Conservation (phyloP, 1,139 yeast species). For the Hemisphaericaspora lyxosophila region DNA sequence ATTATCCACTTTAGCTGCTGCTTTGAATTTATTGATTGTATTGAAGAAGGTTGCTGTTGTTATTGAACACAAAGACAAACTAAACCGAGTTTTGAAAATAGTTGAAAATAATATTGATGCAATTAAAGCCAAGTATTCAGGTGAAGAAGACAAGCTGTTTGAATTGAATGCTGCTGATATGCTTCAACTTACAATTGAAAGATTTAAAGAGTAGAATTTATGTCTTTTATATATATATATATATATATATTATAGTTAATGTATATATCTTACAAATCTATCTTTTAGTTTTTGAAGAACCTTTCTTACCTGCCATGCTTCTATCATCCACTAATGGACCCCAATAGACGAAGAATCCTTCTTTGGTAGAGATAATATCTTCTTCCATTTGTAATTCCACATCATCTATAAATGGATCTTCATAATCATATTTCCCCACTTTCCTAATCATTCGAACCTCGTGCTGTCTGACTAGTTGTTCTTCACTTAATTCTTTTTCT, state of each 20-base stretch:
- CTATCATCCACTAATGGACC: slow-evolving; percentile 84
- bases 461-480: slow-evolving; percentile 43
- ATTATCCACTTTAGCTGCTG: slow-evolving; percentile 50
- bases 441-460: slow-evolving; percentile 57
- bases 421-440: slow-evolving; percentile 86
- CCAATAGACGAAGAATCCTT: slow-evolving; percentile 94
- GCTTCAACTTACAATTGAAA: slow-evolving; percentile 41
- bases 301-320: slow-evolving; percentile 17
- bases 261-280: slow-evolving; percentile 3
- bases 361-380: slow-evolving; percentile 87
- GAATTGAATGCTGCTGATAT: slow-evolving; percentile 40
- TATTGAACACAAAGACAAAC: slow-evolving; percentile 18
- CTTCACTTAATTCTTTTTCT: slow-evolving; percentile 47
- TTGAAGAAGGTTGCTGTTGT: slow-evolving; percentile 29
- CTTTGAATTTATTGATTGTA: slow-evolving; percentile 54
- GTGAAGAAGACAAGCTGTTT: slow-evolving; percentile 17
- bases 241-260: slow-evolving; percentile 2
- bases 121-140: slow-evolving; percentile 16
- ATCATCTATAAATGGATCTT: slow-evolving; percentile 97
- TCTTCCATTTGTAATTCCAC: slow-evolving; percentile 91
- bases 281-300: slow-evolving; percentile 10
- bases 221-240: neutral
- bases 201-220: slow-evolving; percentile 19
- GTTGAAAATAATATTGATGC: slow-evolving; percentile 17
- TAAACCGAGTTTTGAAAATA: slow-evolving; percentile 20